Conservation (phyloP, 2,329 filamentous ascomycete genomes). For the Cadophora sp. region DNA sequence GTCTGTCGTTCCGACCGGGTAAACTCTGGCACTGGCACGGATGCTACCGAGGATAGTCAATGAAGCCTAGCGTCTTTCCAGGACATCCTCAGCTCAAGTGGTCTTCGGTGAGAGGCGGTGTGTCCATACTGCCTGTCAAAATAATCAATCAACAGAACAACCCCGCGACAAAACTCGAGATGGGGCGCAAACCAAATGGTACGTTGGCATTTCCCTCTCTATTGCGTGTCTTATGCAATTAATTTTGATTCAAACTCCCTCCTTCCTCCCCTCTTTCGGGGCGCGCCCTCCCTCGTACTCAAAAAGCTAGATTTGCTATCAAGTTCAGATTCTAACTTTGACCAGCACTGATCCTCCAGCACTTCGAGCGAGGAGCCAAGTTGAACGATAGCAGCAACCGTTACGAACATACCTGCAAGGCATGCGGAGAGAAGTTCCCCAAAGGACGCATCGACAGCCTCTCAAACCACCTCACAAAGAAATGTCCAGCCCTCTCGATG, state of each 20-base stretch:
- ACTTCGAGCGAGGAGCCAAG: slow-evolving; percentile 87
- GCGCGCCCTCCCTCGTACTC: neutral
- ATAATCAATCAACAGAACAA: slow-evolving; percentile 10
- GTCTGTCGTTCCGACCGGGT: neutral
- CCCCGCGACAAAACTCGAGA: slow-evolving; percentile 20
- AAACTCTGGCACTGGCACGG: neutral
- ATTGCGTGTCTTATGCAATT: neutral
- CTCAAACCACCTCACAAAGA: slow-evolving; percentile 82
- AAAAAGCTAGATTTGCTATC: neutral
- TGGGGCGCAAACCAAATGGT: slow-evolving; percentile 35
- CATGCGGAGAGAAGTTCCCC: slow-evolving; percentile 86
- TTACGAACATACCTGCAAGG: slow-evolving; percentile 89
- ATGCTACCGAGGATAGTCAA: too few species aligned
- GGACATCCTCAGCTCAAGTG: neutral
- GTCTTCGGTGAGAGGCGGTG: slow-evolving; percentile 1
- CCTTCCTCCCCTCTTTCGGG: neutral
- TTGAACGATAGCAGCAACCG: slow-evolving; percentile 89
- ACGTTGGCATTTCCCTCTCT: neutral
- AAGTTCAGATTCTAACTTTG: neutral
- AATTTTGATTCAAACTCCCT: neutral
- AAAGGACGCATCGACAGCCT: slow-evolving; percentile 88
- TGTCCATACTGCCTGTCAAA: slow-evolving; percentile 6
- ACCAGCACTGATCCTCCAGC: slow-evolving; percentile 74
- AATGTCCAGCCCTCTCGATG: slow-evolving; percentile 80
- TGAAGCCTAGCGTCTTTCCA: too few species aligned